Conservation (phyloP, 2,329 filamentous ascomycete species). For the Neopestalotiopsis rosae region DNA sequence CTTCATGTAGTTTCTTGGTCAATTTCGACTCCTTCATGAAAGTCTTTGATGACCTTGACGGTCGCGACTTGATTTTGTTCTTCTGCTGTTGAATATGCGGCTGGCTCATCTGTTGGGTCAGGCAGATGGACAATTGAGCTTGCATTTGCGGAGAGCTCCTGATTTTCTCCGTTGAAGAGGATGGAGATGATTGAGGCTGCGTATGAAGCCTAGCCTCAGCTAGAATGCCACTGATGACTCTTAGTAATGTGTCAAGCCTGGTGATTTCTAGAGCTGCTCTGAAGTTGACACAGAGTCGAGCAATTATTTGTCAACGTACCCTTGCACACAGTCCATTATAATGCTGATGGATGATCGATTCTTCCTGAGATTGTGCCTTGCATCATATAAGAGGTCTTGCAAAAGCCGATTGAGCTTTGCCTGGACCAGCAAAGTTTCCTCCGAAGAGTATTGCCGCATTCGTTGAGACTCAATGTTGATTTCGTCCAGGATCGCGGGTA, state of each 20-base stretch:
- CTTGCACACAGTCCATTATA: constrained; percentile 29
- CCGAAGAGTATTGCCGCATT: constrained; percentile 24
- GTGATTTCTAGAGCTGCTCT: neutral
- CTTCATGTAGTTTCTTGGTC: constrained; percentile 26
- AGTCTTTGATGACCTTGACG: constrained; percentile 13
- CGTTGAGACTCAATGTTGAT: constrained; percentile 25
- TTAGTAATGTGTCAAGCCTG: neutral
- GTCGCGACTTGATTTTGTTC: constrained; percentile 25
- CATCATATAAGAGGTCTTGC: constrained; percentile 26
- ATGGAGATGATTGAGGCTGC: constrained; percentile 20
- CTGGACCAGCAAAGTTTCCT: constrained; percentile 25
- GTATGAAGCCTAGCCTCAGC: constrained; percentile 24
- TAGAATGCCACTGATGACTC: constrained; percentile 22
- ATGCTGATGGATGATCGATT: constrained; percentile 29
- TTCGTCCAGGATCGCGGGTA: constrained; percentile 25
- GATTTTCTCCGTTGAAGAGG: constrained; percentile 13
- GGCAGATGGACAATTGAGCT: constrained; percentile 25
- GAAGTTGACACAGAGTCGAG: neutral
- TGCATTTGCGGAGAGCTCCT: constrained; percentile 22
- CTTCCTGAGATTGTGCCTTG: constrained; percentile 23
- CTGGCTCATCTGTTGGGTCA: constrained; percentile 21
- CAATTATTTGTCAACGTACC: constrained; percentile 20
- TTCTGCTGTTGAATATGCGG: constrained; percentile 24
- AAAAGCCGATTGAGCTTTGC: constrained; percentile 24
- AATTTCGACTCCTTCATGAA: constrained; percentile 19